Evolutionary conservation across 768 basidiomycete species (phyloP), one percentile per base, ranked within the genome.

Genomic region (Thelephora ganbajun): DNA sequence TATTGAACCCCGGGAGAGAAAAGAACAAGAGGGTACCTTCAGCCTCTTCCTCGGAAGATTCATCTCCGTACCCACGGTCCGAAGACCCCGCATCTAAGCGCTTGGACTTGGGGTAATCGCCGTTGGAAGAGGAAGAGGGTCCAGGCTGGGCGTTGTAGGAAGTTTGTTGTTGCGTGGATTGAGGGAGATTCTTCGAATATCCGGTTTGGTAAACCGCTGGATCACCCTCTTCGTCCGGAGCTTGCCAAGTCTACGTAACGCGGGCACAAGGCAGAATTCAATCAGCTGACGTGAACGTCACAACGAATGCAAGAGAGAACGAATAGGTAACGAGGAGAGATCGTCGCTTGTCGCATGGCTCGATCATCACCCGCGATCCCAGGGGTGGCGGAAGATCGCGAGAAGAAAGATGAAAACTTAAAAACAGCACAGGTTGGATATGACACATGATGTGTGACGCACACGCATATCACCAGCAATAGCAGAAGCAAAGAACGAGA

Each of bases 151-250:
- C 11, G 52, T 51, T 19, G 53, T 53, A 35, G 47, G 43, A 11
- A 54, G 50, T 9, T 37, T 44, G 35, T 50, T 52, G 16, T 56
- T 58, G 33, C 56, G 50, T 33, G 18, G 44, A 46, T 13, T 33
- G 30, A 4, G 51, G 20, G n/a, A n/a, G n/a, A 49, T 59, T 60
- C 44, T 56, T 55, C 23, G 46, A 50, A 33, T 59, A 54, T 30
- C 63, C 59, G 14, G 77, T 74, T 23, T 90, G 83, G 61, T 94
- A 98, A 13, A 96, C 83, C 1, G 93, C 90, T 12, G 92, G 92
- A 53, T 94, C 92, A 57, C 90, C 89, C 55, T 88, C 91, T 52
- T 93, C 83, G 53, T 94, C 90, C 36, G 89, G 87, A 1, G 91
- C 86, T 77, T 96, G 85, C 63, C 97, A 98, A 59, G 91, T 92